These are phyloP conservation scores for Chlamydomonas asymmetrica DNA, from an alignment of 139 green algal genomes.

Conservation along the genomic window DNA sequence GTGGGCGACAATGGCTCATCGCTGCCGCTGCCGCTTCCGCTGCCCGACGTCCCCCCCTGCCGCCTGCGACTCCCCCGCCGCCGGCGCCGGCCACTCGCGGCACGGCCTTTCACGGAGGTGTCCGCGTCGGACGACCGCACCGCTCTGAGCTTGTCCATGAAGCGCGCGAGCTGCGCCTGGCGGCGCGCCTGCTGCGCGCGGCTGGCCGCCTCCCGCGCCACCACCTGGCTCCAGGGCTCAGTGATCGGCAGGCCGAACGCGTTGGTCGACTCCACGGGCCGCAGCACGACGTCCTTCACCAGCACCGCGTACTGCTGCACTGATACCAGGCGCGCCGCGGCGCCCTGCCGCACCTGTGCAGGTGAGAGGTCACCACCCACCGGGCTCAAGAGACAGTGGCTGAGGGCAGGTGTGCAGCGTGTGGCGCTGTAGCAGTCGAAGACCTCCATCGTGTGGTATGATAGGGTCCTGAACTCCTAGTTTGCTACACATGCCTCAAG, in stretches of 20 bases:
- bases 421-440: neutral
- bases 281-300: slow-evolving; percentile 18
- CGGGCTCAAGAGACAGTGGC: neutral
- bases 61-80: too few species aligned
- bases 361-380: neutral
- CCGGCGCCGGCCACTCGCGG: too few species aligned
- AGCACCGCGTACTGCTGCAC: slow-evolving; percentile 24
- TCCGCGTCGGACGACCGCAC: too few species aligned
- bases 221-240: too few species aligned
- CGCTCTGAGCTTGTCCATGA: too few species aligned
- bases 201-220: too few species aligned
- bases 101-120: too few species aligned
- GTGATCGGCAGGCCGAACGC: slow-evolving; percentile 4
- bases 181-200: too few species aligned
- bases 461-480: neutral
- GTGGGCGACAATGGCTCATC: too few species aligned
- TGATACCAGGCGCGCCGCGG: slow-evolving; percentile 14
- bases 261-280: slow-evolving; percentile 12
- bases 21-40: too few species aligned
- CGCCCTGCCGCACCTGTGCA: slow-evolving; percentile 13
- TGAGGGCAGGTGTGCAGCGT: neutral
- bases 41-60: too few species aligned
- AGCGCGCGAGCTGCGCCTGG: too few species aligned
- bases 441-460: neutral
- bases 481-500: neutral